Evolutionary conservation across 2,329 filamentous ascomycete species (phyloP), one percentile per base, ranked within the genome.

Genomic region (Chaetomiaceae sp.): DNA sequence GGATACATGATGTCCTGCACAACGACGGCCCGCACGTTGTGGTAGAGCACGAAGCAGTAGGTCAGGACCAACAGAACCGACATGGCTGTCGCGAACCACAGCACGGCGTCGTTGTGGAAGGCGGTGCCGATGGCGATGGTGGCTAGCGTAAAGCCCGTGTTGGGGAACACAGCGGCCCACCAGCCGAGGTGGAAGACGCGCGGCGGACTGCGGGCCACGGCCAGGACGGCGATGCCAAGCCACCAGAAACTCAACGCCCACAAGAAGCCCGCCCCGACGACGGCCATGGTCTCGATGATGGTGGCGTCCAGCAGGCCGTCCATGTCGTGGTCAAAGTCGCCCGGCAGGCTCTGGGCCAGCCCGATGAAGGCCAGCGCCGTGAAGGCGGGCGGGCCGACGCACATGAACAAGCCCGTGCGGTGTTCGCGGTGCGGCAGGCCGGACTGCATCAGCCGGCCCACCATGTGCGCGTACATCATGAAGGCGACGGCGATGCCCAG

Each of bases 381-480:
- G 67, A 86, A 88, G 1, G 81, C 75, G 0, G 83, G 83, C 1
- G 84, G 83, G 0, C 84, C 84, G n/a, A 87, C 84, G 49, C 81
- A 83, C 68, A 88, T 86, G 68, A 86, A 88, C 60, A 88, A 76
- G 1, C 78, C 83, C 0, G 84, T 80, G 41, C 84, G 70, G 50
- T 83, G 79, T 57, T 84, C 79, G 7, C 76, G 70, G 53, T 69
- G 64, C 0, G 83, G 83, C 14, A 86, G 72, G 1, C 83, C 74
- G 1, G 73, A 71, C 54, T 79, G 74, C 78, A 88, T 84, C n/a
- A 88, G 69, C 5, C 84, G 75, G 34, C 79, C 81, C 46, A 87
- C 76, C 71, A 85, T 86, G 60, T 83, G 78, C 0, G 83, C 72
- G 58, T 86, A 86, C 81, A 88, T 86, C 65, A 86, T 74, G 43